These are phyloP conservation scores for Ceratocystis destructans DNA, from an alignment of 2,329 filamentous ascomycete species.

Conservation along the genomic window DNA sequence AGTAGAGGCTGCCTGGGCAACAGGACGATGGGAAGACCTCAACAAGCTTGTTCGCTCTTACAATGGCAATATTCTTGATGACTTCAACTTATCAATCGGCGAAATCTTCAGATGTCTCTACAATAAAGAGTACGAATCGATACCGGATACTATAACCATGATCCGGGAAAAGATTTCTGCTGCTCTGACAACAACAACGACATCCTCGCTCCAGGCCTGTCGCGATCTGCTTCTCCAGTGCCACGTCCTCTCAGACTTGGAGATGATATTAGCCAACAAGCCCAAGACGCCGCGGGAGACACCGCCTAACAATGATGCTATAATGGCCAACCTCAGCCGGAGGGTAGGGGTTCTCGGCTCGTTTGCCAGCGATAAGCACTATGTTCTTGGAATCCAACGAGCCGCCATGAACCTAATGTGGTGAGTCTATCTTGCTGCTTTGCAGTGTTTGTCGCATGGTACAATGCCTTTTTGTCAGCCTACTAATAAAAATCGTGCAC, in stretches of 20 bases:
- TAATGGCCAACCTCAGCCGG: constrained; percentile 48
- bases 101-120: constrained; percentile 40
- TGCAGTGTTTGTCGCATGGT: not conserved
- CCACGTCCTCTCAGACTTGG: constrained; percentile 77
- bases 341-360: constrained; percentile 83
- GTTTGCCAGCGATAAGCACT: constrained; percentile 86
- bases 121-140: constrained; percentile 39
- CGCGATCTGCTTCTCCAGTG: constrained; percentile 76
- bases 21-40: constrained; percentile 65
- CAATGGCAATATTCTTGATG: constrained; percentile 36
- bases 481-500: not conserved
- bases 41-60: constrained; percentile 49
- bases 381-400: constrained; percentile 70
- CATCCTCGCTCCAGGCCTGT: constrained; percentile 66
- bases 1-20: constrained; percentile 84
- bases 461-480: not conserved
- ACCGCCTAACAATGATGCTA: constrained; percentile 18
- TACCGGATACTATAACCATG: constrained; percentile 37
- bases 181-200: constrained; percentile 61
- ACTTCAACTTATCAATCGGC: constrained; percentile 77
- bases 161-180: constrained; percentile 59
- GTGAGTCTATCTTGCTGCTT: constrained; percentile 32
- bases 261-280: constrained; percentile 48
- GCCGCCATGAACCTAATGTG: constrained; percentile 71
- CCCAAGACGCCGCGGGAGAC: not conserved